phyloP scores from a whole-genome alignment of 2,329 filamentous ascomycete species.

The Fusarium sp. region DNA sequence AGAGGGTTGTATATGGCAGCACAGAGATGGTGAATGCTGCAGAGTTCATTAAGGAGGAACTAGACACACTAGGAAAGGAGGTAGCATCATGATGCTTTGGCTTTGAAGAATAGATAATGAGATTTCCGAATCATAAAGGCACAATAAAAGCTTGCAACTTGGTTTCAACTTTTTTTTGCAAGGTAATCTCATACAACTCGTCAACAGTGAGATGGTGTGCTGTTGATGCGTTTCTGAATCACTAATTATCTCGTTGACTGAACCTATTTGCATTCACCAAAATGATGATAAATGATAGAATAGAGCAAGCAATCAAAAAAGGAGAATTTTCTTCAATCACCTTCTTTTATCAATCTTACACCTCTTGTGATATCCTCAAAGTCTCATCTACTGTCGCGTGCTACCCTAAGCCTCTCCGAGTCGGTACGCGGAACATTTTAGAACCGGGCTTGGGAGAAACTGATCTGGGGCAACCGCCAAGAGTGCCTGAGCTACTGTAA shows the following conservation, averaged over 20 bases:
- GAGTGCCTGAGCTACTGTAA: constrained; percentile 28
- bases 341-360: background rate
- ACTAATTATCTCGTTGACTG: background rate
- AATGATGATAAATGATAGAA: background rate
- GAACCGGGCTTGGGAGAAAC: background rate
- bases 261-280: fast-evolving
- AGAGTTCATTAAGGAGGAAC: constrained; percentile 72
- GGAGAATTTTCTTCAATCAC: background rate
- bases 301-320: background rate
- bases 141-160: background rate
- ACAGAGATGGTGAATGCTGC: constrained; percentile 81
- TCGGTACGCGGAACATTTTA: background rate
- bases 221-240: background rate
- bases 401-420: background rate
- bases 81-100: constrained; percentile 49
- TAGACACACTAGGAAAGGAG: constrained; percentile 71
- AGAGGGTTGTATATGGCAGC: constrained; percentile 92
- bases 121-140: background rate
- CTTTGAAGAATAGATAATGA: constrained; percentile 37
- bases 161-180: background rate
- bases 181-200: background rate
- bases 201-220: background rate
- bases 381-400: background rate
- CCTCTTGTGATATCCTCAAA: background rate
- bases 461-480: background rate